A percentile compares a stretch with the other conserved stretches of the same genome.
These are phyloP conservation scores for Sanghuangporus baumii DNA, from an alignment of 1,284 basidiomycete species.

Conservation along the genomic window DNA sequence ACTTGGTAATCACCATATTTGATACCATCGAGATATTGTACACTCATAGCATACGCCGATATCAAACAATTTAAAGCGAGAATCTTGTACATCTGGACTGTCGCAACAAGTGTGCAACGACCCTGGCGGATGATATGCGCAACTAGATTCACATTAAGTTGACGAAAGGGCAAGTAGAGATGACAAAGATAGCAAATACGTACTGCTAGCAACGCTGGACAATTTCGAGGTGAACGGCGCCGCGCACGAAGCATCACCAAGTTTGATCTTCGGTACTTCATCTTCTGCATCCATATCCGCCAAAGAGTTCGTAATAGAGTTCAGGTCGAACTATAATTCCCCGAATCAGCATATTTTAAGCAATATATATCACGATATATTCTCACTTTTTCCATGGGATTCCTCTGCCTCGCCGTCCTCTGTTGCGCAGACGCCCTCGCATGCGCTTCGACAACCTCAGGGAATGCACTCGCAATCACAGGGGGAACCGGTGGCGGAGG, in stretches of 20 bases:
- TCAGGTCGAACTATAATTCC: conserved; percentile 71
- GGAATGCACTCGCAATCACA: conserved; percentile 78
- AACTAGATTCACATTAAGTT: conserved; percentile 41
- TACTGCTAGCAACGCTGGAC: conserved; percentile 88
- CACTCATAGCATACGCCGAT: conserved; percentile 91
- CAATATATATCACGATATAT: not conserved
- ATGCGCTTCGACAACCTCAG: conserved; percentile 88
- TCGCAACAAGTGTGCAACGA: conserved; percentile 93
- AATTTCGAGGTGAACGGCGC: conserved; percentile 96
- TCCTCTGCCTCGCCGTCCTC: conserved; percentile 63
- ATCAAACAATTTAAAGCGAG: conserved; percentile 93
- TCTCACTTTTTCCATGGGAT: conserved; percentile 85
- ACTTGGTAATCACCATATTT: conserved; percentile 97
- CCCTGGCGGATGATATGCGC: conserved; percentile 95
- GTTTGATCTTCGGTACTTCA: conserved; percentile 93
- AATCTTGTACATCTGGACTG: conserved; percentile 99
- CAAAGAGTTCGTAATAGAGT: conserved; percentile 83
- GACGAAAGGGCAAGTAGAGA: not conserved
- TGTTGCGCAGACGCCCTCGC: conserved; percentile 64
- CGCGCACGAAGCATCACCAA: conserved; percentile 93
- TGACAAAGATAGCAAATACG: not conserved
- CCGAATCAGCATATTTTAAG: not conserved
- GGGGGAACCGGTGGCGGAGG: conserved; percentile 86
- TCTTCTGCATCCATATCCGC: conserved; percentile 90
- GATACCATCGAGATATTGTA: conserved; percentile 95